Conservation (phyloP, 129 eudicot genomes). For the Tagetes erecta region DNA sequence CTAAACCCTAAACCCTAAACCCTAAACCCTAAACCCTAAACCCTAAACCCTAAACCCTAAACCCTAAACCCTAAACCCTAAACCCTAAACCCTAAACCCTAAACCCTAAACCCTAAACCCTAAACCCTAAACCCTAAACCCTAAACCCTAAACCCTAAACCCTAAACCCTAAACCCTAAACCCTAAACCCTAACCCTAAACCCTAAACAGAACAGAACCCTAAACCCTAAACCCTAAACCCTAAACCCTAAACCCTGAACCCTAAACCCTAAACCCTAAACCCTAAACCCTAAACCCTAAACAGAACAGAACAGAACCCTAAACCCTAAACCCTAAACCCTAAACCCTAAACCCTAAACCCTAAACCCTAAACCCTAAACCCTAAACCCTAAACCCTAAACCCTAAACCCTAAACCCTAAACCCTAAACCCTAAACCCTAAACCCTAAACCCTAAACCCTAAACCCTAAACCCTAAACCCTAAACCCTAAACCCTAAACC, state of each 20-base stretch:
- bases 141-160: not conserved
- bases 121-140: conserved; percentile 1
- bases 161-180: not conserved
- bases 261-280: conserved; percentile 14
- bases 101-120: conserved; percentile 12
- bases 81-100: not conserved
- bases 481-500: no score
- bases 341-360: conserved; percentile 18
- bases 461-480: no score
- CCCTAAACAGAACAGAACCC: conserved; percentile 7
- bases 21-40: conserved; percentile 7
- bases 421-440: not conserved
- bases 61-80: conserved; percentile 1
- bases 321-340: conserved; percentile 11
- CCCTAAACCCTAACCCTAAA: not conserved
- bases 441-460: not conserved
- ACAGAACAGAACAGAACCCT: not conserved
- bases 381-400: conserved; percentile 1
- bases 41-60: not conserved
- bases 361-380: conserved; percentile 10
- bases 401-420: not conserved
- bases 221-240: no score
- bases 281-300: conserved; percentile 14
- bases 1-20: conserved; percentile 1
- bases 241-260: conserved; percentile 5